A percentile compares a stretch with the other conserved stretches of the same genome.
Conservation (phyloP, 148 eudicot species). For the Gaultheria prostrata region DNA sequence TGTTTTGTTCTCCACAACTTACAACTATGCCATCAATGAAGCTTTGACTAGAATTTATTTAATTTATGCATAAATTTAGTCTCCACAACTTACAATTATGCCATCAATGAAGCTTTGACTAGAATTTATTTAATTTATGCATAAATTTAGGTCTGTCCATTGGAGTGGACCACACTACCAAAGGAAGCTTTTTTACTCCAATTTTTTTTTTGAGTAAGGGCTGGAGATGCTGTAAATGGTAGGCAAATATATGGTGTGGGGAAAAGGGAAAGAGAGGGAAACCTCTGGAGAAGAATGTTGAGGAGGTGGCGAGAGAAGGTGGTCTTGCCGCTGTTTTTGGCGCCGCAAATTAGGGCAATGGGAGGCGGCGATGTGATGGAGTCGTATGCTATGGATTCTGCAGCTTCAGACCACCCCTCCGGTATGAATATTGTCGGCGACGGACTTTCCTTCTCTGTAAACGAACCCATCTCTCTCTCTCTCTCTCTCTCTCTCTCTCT, state of each 20-base stretch:
- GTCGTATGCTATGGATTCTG: slow-evolving; percentile 38
- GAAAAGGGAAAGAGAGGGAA: not conserved
- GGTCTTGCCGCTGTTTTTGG: slow-evolving; percentile 88
- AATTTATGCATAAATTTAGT: too few species aligned
- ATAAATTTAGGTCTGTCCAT: too few species aligned
- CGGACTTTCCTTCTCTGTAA: slow-evolving; percentile 19
- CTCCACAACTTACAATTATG: too few species aligned
- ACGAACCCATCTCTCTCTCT: slow-evolving; percentile 16
- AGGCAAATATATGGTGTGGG: not conserved
- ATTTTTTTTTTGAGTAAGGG: too few species aligned
- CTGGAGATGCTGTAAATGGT: too few species aligned
- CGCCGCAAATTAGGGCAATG: slow-evolving; percentile 62
- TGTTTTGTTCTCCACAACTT: too few species aligned
- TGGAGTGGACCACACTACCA: too few species aligned
- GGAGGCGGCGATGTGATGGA: slow-evolving; percentile 37
- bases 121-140: too few species aligned
- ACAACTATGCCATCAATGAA: too few species aligned
- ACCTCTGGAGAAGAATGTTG: slow-evolving; percentile 71
- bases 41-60: too few species aligned
- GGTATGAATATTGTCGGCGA: slow-evolving; percentile 49
- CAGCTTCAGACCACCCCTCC: slow-evolving; percentile 65
- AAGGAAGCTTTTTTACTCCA: too few species aligned
- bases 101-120: too few species aligned
- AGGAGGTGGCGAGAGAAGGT: slow-evolving; percentile 88
- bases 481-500: not conserved